phyloP scores from a whole-genome alignment of 2,329 filamentous ascomycete genomes.

The Mycocentrospora acerina region DNA sequence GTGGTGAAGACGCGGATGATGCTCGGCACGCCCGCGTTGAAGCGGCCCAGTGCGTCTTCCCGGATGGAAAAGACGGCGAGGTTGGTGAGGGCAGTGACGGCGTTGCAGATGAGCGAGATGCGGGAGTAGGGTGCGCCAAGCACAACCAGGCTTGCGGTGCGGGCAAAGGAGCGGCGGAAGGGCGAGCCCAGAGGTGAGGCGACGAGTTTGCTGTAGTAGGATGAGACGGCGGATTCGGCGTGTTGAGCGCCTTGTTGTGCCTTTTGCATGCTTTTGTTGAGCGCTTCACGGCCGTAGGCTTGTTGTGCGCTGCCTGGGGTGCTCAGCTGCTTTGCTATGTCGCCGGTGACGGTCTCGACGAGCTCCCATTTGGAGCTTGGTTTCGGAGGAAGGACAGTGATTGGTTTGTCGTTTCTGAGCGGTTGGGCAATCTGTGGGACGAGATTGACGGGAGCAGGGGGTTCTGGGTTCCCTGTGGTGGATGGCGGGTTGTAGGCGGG shows the following conservation, averaged over 20 bases:
- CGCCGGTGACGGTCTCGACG: conserved; percentile 34
- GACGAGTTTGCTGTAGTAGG: conserved; percentile 30
- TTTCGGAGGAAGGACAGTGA: conserved; percentile 47
- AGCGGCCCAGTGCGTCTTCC: conserved; percentile 83
- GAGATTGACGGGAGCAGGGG: conserved; percentile 42
- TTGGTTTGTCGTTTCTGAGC: conserved; percentile 48
- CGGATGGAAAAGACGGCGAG: conserved; percentile 72
- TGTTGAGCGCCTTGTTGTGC: conserved; percentile 32
- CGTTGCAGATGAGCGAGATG: conserved; percentile 44
- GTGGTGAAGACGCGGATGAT: conserved; percentile 73
- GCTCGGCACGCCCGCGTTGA: conserved; percentile 75
- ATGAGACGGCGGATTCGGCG: conserved; percentile 24
- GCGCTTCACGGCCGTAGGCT: conserved; percentile 37
- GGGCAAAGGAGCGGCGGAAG: conserved; percentile 70
- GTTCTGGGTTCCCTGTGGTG: conserved; percentile 14
- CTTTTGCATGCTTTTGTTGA: conserved; percentile 35
- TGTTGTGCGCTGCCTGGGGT: conserved; percentile 36
- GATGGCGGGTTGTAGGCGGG: conserved; percentile 23
- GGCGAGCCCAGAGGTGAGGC: conserved; percentile 61
- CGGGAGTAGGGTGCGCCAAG: conserved; percentile 74
- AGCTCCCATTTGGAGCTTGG: conserved; percentile 38
- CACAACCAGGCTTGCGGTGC: conserved; percentile 66
- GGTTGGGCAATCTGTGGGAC: conserved; percentile 54
- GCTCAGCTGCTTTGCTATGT: conserved; percentile 48
- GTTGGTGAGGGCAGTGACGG: conserved; percentile 67